Conservation (phyloP, 805 yeast genomes). For the Saturnispora quitensis region DNA sequence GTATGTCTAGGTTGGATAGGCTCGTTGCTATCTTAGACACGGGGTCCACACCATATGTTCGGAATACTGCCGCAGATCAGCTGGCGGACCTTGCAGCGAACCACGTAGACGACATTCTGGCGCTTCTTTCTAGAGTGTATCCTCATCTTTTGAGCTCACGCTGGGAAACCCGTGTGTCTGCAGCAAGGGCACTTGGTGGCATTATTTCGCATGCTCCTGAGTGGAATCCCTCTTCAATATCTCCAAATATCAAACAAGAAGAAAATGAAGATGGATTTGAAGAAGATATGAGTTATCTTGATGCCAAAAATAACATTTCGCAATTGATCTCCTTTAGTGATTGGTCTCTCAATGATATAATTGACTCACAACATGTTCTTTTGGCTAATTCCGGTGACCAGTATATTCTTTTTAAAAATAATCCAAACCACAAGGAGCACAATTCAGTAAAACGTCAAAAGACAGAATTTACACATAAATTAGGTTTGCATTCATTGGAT, state of each 20-base stretch:
- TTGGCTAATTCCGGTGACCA: conserved; percentile 55
- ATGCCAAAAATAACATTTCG: conserved; percentile 33
- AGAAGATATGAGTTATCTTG: conserved; percentile 23
- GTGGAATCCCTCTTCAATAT: conserved; percentile 62
- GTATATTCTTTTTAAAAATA: conserved; percentile 16
- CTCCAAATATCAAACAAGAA: conserved; percentile 17
- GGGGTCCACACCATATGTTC: conserved; percentile 86
- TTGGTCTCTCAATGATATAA: conserved; percentile 41
- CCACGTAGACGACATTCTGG: conserved; percentile 88
- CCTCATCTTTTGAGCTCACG: conserved; percentile 75
- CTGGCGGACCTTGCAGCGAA: conserved; percentile 86
- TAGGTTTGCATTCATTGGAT: conserved; percentile 18
- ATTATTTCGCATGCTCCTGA: conserved; percentile 65
- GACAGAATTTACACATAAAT: conserved; percentile 23
- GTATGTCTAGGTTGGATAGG: conserved; percentile 30
- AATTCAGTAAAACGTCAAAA: conserved; percentile 19
- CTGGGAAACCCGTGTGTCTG: conserved; percentile 96
- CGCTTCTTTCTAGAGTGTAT: conserved; percentile 76
- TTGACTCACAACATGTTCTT: conserved; percentile 44
- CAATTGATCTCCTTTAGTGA: conserved; percentile 39
- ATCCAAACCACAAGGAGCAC: conserved; percentile 5
- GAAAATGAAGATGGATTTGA: conserved; percentile 14
- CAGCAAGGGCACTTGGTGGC: conserved; percentile 92
- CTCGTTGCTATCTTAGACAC: conserved; percentile 58
- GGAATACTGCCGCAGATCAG: conserved; percentile 97